A percentile compares a stretch with the other conserved stretches of the same genome.
These are phyloP conservation scores for Tylopilus sp. DNA, from an alignment of 768 basidiomycete species.

Conservation along the genomic window DNA sequence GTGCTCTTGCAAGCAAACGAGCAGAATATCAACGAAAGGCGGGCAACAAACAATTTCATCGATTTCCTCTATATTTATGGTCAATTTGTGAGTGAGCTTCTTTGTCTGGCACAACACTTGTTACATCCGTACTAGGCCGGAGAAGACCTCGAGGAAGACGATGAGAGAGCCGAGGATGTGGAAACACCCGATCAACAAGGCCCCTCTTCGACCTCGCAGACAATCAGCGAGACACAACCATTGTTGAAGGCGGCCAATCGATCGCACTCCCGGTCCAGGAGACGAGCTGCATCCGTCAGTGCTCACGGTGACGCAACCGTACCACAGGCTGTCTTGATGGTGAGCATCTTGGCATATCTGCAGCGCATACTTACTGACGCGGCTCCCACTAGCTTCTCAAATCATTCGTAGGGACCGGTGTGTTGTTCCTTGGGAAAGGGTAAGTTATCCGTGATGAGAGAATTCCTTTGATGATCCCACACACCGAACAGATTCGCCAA, in stretches of 20 bases:
- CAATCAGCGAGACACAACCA: slow-evolving; percentile 50
- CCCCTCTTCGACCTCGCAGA: slow-evolving; percentile 2
- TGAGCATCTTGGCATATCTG: slow-evolving; percentile 31
- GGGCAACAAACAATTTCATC: slow-evolving; percentile 80
- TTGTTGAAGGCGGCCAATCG: slow-evolving; percentile 41
- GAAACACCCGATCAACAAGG: slow-evolving; percentile 37
- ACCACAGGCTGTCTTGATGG: slow-evolving; percentile 91
- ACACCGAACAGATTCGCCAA: slow-evolving; percentile 73
- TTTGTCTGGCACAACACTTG: not conserved
- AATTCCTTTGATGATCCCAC: slow-evolving; percentile 4
- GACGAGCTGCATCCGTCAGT: slow-evolving; percentile 54
- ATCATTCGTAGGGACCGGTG: slow-evolving; percentile 92
- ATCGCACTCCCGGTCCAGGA: slow-evolving; percentile 53
- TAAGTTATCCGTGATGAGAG: slow-evolving; percentile 28
- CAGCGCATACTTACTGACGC: not conserved
- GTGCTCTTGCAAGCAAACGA: slow-evolving; percentile 69
- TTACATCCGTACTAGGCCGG: slow-evolving; percentile 59
- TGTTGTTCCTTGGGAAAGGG: slow-evolving; percentile 95
- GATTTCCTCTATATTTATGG: slow-evolving; percentile 95
- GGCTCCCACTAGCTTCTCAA: slow-evolving; percentile 67
- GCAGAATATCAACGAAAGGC: slow-evolving; percentile 56
- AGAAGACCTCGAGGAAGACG: slow-evolving; percentile 88
- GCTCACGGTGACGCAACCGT: slow-evolving; percentile 84
- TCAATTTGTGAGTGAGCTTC: slow-evolving; percentile 73
- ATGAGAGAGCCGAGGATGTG: slow-evolving; percentile 59